Evolutionary conservation across 75 land plant genomes (phyloP).

Genomic region (Selaginella tamariscina): DNA sequence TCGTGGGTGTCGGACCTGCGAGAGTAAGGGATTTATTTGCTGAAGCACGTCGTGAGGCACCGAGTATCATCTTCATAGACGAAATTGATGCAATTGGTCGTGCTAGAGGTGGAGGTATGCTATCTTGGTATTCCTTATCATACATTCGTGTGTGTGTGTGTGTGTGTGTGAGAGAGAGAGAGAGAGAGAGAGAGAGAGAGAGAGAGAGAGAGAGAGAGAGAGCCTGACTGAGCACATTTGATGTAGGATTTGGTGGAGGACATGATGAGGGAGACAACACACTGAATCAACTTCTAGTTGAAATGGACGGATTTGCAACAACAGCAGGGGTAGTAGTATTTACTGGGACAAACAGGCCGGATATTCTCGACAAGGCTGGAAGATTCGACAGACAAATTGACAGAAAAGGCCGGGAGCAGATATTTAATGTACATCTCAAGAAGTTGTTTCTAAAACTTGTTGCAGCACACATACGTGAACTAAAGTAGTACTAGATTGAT

Average conservation of each 20-base stretch:
- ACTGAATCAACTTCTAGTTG: neutral
- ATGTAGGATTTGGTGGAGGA: too few species aligned
- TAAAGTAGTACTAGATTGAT: too few species aligned
- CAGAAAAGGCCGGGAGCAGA: neutral
- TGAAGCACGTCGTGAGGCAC: constrained; percentile 37
- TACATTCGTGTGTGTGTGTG: too few species aligned
- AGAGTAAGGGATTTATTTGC: constrained; percentile 44
- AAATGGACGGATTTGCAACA: neutral
- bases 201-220: too few species aligned
- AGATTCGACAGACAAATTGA: neutral
- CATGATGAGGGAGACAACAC: neutral
- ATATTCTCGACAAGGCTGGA: constrained; percentile 1
- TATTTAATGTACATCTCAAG: neutral
- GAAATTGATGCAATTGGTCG: constrained; percentile 58
- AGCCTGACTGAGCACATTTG: too few species aligned
- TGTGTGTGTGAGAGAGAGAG: too few species aligned
- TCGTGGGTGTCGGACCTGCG: constrained; percentile 60
- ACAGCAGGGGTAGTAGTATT: neutral
- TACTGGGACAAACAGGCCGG: neutral
- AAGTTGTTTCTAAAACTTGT: too few species aligned
- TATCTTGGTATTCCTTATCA: too few species aligned
- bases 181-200: too few species aligned
- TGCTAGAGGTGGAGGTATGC: neutral
- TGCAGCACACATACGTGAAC: too few species aligned
- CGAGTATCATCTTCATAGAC: constrained; percentile 52